A percentile compares a stretch with the other conserved stretches of the same genome.
phyloP scores from a whole-genome alignment of 371 early-diverging fungal species.

The Dinochytrium kinnereticum region DNA sequence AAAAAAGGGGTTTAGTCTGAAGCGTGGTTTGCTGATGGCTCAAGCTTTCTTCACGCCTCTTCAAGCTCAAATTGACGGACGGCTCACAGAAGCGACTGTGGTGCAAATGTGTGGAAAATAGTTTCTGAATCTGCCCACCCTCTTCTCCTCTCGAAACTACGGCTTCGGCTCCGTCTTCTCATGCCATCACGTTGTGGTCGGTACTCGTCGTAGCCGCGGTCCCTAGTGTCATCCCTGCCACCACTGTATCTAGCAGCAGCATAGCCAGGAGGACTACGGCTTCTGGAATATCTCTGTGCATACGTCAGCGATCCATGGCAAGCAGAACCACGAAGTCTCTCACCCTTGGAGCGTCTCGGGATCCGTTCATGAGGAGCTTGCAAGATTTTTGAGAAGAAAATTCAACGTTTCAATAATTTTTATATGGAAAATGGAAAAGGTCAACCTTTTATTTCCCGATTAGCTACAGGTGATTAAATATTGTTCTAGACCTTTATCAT shows the following conservation, averaged over 20 bases:
- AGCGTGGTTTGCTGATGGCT: neutral
- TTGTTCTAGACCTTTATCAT: too few species aligned
- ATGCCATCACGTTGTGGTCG: neutral
- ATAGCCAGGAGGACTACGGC: neutral
- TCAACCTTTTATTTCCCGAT: too few species aligned
- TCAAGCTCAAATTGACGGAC: constrained; percentile 7
- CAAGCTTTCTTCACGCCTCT: neutral
- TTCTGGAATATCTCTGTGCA: neutral
- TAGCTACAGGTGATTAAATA: too few species aligned
- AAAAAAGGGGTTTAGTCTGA: neutral
- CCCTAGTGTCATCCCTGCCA: neutral
- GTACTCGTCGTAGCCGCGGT: neutral
- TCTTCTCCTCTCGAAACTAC: constrained; percentile 20
- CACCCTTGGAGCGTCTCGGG: too few species aligned
- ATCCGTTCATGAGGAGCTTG: too few species aligned
- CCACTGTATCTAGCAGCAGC: neutral
- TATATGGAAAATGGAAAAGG: too few species aligned
- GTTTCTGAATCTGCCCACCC: constrained; percentile 11
- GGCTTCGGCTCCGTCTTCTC: constrained; percentile 13
- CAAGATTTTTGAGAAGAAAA: neutral
- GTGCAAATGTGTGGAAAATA: neutral
- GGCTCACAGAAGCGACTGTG: neutral
- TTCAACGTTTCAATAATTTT: too few species aligned
- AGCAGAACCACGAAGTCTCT: too few species aligned
- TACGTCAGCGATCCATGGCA: too few species aligned